Evolutionary conservation across 495 filamentous ascomycete species (phyloP), one percentile per base, ranked within the genome.

Genomic region (Podospora pseudocomata): DNA sequence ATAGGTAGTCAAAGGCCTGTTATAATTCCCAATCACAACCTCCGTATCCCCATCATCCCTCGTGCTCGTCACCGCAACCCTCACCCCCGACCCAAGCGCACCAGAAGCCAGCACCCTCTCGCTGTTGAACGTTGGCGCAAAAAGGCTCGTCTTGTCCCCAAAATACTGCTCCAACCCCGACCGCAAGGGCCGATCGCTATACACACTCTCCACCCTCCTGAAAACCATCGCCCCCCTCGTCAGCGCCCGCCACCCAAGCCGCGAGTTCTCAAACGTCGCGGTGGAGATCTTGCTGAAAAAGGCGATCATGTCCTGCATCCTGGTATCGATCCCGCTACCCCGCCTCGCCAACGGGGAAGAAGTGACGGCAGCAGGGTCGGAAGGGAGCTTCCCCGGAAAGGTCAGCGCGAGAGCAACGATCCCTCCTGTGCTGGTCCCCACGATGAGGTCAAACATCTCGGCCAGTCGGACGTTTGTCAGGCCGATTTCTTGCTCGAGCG

Each of bases 11-110:
- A 49, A 19, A 4, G 67, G 61, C 2, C 67, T 26, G 67, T 68
- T 68, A 23, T 68, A 68, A 55, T 68, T 68, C 13, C 60, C 60
- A 32, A 65, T 60, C 54, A 68, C 60, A 2, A 27, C 30, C 16
- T 44, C 18, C 4, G 54, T 68, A 28, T 56, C 49, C 1, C 61
- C 67, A 9, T 54, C 53, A 55, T 68, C 66, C 26, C 62, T 63
- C 13, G 59, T 23, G 26, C 60, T 65, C n/a, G 67, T 68, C 2
- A 68, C 67, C 4, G 67, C 67, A 2, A 68, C 67, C 4, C 67
- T 62, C 5, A 28, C 28, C 57, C 54, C 28, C 11, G 57, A 20
- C 15, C 26, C 65, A n/a, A 62, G 30, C 9, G 9, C 18, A 18
- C 13, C 30, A 39, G 6, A 6, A 39, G 39, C 9, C 2, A 11